These are phyloP conservation scores for Calamus simplicifolius DNA, from an alignment of 176 grass and related monocot genomes.

Conservation along the genomic window DNA sequence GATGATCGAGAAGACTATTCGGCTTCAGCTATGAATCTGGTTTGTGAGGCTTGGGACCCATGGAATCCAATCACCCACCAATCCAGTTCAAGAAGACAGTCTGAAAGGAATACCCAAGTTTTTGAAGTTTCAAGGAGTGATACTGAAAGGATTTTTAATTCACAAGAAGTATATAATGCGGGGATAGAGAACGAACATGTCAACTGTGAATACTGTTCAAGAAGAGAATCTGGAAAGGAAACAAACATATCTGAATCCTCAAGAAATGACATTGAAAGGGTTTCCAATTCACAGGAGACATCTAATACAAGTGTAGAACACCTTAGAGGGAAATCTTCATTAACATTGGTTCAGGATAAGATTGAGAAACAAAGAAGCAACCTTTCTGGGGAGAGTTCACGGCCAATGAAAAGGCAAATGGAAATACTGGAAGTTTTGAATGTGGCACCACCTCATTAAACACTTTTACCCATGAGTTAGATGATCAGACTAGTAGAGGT, in stretches of 20 bases:
- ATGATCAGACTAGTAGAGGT: background rate
- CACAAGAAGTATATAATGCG: constrained; percentile 9
- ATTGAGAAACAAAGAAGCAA: background rate
- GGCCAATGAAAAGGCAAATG: constrained; percentile 17
- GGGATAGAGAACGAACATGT: constrained; percentile 16
- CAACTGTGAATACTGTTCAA: constrained; percentile 23
- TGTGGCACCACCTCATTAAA: constrained; percentile 25
- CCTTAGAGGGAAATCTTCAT: constrained; percentile 14
- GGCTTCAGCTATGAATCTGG: constrained; percentile 19
- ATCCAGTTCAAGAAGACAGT: constrained; percentile 18
- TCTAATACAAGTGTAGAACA: constrained; percentile 19
- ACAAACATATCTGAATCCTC: background rate
- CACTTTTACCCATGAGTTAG: constrained; percentile 3
- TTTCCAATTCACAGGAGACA: constrained; percentile 21
- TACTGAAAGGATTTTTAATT: background rate
- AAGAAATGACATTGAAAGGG: constrained; percentile 5
- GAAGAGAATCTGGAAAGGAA: constrained; percentile 24
- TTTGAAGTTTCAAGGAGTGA: constrained; percentile 25
- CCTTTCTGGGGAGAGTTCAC: constrained; percentile 16
- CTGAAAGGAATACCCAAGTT: constrained; percentile 10
- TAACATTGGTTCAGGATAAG: constrained; percentile 14
- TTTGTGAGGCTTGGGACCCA: constrained; percentile 13
- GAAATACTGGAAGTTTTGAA: constrained; percentile 20
- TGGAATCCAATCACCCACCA: constrained; percentile 18
- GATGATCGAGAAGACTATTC: constrained; percentile 8